phyloP scores from a whole-genome alignment of 176 grass and related monocot genomes.

The Ensete glaucum region DNA sequence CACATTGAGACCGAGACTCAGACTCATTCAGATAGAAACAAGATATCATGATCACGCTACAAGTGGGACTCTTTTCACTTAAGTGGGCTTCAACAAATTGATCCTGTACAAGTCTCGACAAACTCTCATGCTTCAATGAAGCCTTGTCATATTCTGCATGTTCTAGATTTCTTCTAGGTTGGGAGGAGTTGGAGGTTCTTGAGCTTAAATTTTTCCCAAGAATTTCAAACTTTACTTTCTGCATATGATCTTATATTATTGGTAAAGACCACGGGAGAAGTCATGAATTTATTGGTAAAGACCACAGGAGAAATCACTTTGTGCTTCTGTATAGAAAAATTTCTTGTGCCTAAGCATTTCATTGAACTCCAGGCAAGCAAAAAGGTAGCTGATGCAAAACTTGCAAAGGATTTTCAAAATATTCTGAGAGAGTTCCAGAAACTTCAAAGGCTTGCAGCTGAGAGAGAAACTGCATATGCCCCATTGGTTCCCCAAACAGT shows the following conservation, averaged over 20 bases:
- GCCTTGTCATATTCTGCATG: too few species aligned
- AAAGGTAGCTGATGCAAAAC: conserved; percentile 67
- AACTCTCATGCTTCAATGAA: too few species aligned
- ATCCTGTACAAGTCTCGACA: too few species aligned
- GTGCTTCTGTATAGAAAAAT: not conserved
- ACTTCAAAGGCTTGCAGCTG: conserved; percentile 28
- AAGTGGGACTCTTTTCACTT: not conserved
- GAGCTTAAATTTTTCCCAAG: too few species aligned
- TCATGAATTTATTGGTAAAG: too few species aligned
- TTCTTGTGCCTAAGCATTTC: conserved; percentile 8
- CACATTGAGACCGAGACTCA: not conserved
- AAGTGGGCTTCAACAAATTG: too few species aligned
- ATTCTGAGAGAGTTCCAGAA: conserved; percentile 42
- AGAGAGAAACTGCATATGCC: conserved; percentile 65
- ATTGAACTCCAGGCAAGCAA: conserved; percentile 67
- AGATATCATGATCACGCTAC: not conserved
- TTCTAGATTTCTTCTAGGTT: too few species aligned
- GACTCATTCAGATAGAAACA: not conserved
- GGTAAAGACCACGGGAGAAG: too few species aligned
- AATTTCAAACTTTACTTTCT: too few species aligned
- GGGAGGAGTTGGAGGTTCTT: too few species aligned
- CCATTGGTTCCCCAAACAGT: conserved; percentile 58
- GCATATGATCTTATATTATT: too few species aligned
- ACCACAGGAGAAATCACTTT: too few species aligned
- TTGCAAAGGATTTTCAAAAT: conserved; percentile 45